Percentiles rank a stretch among this genome's conserved stretches.
phyloP scores from a whole-genome alignment of 1,284 basidiomycete genomes.

The Apiotrichum montevideense region DNA sequence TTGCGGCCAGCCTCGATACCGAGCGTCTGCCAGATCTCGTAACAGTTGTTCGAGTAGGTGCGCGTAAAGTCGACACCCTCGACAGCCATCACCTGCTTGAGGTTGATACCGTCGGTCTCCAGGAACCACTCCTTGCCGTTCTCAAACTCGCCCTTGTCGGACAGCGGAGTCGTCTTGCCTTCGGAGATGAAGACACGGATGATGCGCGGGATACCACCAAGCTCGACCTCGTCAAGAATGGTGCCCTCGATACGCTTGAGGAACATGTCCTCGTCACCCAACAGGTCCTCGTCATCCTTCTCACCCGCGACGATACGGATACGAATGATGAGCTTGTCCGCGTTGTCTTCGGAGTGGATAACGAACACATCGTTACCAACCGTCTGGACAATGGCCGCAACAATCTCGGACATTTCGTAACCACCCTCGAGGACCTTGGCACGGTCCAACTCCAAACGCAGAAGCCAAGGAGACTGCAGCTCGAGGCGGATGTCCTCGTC shows the following conservation, averaged over 20 bases:
- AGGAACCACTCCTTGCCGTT: slow-evolving; percentile 82
- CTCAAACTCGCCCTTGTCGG: slow-evolving; percentile 54
- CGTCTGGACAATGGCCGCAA: slow-evolving; percentile 84
- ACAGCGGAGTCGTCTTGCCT: slow-evolving; percentile 66
- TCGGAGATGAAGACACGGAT: slow-evolving; percentile 90
- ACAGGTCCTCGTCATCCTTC: slow-evolving; percentile 80
- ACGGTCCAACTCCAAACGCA: slow-evolving; percentile 93
- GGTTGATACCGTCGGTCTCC: slow-evolving; percentile 94
- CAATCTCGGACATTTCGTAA: slow-evolving; percentile 91
- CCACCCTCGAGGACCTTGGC: slow-evolving; percentile 98
- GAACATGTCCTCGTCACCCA: slow-evolving; percentile 92
- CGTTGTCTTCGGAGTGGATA: slow-evolving; percentile 98
- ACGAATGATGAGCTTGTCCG: slow-evolving; percentile 93
- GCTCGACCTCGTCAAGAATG: slow-evolving; percentile 90
- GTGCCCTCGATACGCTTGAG: slow-evolving; percentile 91
- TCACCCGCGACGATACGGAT: slow-evolving; percentile 85
- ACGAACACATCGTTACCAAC: slow-evolving; percentile 97
- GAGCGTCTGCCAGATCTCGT: slow-evolving; percentile 91
- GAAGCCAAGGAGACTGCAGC: slow-evolving; percentile 91
- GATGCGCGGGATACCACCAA: slow-evolving; percentile 89
- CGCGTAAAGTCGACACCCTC: slow-evolving; percentile 88
- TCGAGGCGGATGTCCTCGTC: slow-evolving; percentile 93
- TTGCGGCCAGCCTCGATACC: slow-evolving; percentile 96
- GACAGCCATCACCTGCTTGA: slow-evolving; percentile 88
- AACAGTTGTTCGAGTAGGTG: slow-evolving; percentile 95